Evolutionary conservation across 1,139 yeast genomes (phyloP), one percentile per base, ranked within the genome.

Genomic region (Groenewaldozyma auringiensis): DNA sequence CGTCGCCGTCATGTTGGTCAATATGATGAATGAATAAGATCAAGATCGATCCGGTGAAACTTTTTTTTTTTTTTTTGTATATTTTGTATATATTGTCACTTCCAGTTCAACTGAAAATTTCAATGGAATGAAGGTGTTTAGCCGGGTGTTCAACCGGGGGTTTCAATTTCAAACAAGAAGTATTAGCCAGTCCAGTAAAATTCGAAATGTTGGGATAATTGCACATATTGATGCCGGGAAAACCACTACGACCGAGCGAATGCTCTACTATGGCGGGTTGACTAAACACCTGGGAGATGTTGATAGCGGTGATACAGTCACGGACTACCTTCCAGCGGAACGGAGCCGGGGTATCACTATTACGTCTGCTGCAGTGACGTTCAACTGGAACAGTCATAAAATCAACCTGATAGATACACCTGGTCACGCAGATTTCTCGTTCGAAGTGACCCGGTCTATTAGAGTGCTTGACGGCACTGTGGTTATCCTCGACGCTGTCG

Each of bases 381-480:
- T 94, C 49, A 83, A 87, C 33, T 92, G 98, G 97, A 80, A 81
- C 50, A 65, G 68, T 16, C 77, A 79, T 57, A 78, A 78, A 53
- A 80, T 94, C 57, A 92, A 92, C 61, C 72, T 92, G 45, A 87
- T 92, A 21, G 99, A 92, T 62, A 89, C 99, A 0, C 99, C 99
- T 1, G 99, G 99, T 0, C 99, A 92, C 65, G 97, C 96, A 0
- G 99, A 92, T 63, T 92, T 92, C 62, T 85, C 95, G 0, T 92
- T 89, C 62, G 99, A 92, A 63, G 98, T 94, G 4, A 85, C 80
- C 2, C 69, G 97, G 47, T 82, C 97, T 0, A 73, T 92, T 49
- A 73, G 96, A 51, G 96, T 92, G 1, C 69, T 92, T 16, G 98
- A 92, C 65, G 96, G 97, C 1, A 94, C 89, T 0, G 94, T 92